These are phyloP conservation scores for Colletotrichum sp. DNA, from an alignment of 2,329 filamentous ascomycete genomes.

Conservation along the genomic window DNA sequence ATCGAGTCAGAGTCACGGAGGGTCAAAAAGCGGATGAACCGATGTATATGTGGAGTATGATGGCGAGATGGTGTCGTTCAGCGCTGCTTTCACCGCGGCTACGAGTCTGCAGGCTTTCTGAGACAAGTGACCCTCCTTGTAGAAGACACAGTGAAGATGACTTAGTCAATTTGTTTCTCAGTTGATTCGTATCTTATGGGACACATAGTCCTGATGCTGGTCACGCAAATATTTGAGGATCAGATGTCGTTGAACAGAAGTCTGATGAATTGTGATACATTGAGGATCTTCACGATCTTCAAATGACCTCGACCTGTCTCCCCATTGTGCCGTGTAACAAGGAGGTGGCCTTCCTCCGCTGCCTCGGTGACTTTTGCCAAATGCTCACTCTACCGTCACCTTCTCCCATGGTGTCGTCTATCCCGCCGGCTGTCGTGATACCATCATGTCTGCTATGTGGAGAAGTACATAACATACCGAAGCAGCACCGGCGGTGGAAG, in stretches of 20 bases:
- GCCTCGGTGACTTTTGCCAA: neutral
- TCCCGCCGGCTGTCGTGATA: neutral
- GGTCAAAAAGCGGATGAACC: neutral
- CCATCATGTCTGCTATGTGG: neutral
- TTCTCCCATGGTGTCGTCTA: neutral
- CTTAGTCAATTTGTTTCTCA: neutral
- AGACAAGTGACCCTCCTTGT: neutral
- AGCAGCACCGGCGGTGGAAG: neutral
- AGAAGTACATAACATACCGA: neutral
- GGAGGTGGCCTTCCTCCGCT: neutral
- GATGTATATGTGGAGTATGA: neutral
- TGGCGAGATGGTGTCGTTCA: neutral
- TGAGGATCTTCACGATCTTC: neutral
- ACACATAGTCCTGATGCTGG: neutral
- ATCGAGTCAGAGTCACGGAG: neutral
- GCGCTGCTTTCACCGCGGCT: neutral
- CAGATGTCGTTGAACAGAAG: neutral
- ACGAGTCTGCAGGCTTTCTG: neutral
- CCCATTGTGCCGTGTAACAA: neutral
- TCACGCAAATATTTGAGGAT: neutral
- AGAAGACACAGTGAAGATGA: neutral
- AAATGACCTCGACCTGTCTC: neutral
- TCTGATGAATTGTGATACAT: neutral
- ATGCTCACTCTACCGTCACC: neutral
- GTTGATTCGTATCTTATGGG: neutral